Base-by-base conservation (phyloP, 371 early-diverging fungal genomes). In the Caulochytrium protostelioides region DNA sequence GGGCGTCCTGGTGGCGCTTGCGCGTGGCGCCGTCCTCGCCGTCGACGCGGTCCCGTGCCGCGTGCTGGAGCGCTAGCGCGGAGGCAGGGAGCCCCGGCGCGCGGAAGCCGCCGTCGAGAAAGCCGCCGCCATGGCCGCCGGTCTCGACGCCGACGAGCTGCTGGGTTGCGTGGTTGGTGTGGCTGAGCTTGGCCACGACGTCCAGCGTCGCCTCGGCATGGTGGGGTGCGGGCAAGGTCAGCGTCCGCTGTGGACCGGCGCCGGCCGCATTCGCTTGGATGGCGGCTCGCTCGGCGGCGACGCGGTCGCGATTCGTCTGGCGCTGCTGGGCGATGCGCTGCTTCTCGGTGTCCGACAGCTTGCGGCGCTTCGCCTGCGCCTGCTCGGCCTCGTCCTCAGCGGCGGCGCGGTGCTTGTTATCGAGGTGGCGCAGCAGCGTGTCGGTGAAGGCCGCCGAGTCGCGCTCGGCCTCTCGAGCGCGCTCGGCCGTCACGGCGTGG, bases 161-260 rank as follows among this genome's bases (percentile, higher is more conserved):
- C n/a, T n/a, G n/a, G n/a, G n/a, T n/a, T n/a, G n/a, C n/a, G n/a
- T n/a, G n/a, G n/a, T n/a, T n/a, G n/a, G n/a, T n/a, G n/a, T n/a
- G n/a, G n/a, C n/a, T n/a, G n/a, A n/a, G n/a, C n/a, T n/a, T n/a
- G n/a, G 41, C 46, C 10, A 34, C 32, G 1, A 34, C 77, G 37
- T 86, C 92, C 22, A 94, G 49, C 52, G 91, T 92, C 5, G 58
- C 58, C 39, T 87, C 86, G 29, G 76, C 72, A 3, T 91, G 74
- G 55, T 87, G 89, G 15, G 95, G 95, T 1, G 82, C 64, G 6
- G 95, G 92, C 22, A 94, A 57, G 13, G 68, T 62, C 22, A 94
- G 60, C 45, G 70, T 76, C 34, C 67, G 65, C 32, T 91, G 74
- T 32, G 74, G 79, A 19, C 47, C 41, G 25, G 9, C 12, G 25